These are phyloP conservation scores for Plasmopara muralis DNA, from an alignment of 352 stramenopile genomes.

Conservation along the genomic window DNA sequence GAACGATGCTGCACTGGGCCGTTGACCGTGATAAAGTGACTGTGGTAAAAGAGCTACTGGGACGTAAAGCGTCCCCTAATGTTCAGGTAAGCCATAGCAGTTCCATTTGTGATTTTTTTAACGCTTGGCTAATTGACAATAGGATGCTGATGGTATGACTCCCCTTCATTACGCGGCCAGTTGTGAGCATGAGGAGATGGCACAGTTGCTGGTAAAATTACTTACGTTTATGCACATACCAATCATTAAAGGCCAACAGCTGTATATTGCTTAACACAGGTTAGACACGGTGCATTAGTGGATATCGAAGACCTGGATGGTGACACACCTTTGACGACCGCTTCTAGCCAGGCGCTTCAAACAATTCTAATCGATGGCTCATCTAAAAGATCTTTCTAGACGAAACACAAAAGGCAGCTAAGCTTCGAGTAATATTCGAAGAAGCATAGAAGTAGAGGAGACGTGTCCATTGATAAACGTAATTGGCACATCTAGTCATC, in stretches of 20 bases:
- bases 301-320: conserved; percentile 64
- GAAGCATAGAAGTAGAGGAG: too few relatives aligned
- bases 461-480: too few relatives aligned
- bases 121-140: conserved; percentile 1
- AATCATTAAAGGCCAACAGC: conserved; percentile 1
- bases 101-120: conserved; percentile 5
- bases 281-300: conserved; percentile 50
- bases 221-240: conserved; percentile 4
- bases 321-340: conserved; percentile 47
- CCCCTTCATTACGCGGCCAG: conserved; percentile 69
- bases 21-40: conserved; percentile 57
- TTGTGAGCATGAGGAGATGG: conserved; percentile 65
- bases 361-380: conserved; percentile 36
- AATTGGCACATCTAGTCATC: too few relatives aligned
- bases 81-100: conserved; percentile 30
- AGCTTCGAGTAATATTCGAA: too few relatives aligned
- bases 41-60: conserved; percentile 46
- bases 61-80: conserved; percentile 48
- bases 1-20: conserved; percentile 80
- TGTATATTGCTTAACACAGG: conserved; percentile 19
- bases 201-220: conserved; percentile 43
- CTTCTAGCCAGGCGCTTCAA: conserved; percentile 32
- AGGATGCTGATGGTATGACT: conserved; percentile 78
- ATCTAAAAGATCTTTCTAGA: conserved; percentile 19
- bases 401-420: too few relatives aligned